A percentile compares a stretch with the other conserved stretches of the same genome.
Conservation (phyloP, 805 yeast species). For the Diddensiella caesifluorescens region DNA sequence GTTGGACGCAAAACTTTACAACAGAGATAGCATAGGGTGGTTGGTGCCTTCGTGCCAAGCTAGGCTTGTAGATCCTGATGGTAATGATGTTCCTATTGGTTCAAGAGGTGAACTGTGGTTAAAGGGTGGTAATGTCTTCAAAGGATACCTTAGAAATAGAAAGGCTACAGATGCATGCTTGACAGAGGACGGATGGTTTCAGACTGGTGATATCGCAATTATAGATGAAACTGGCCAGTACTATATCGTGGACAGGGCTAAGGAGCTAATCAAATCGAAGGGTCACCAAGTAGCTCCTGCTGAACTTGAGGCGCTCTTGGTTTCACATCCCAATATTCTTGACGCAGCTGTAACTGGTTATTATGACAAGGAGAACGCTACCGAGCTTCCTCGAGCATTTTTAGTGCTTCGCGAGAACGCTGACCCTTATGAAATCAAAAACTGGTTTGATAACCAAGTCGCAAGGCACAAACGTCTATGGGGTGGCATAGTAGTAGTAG, state of each 20-base stretch:
- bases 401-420: constrained; percentile 26
- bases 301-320: constrained; percentile 81
- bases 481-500: constrained; percentile 60
- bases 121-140: constrained; percentile 52
- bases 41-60: constrained; percentile 44
- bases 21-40: constrained; percentile 44
- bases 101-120: constrained; percentile 50
- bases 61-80: constrained; percentile 37
- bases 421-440: constrained; percentile 23
- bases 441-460: constrained; percentile 34
- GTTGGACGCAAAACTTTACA: constrained; percentile 36
- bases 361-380: constrained; percentile 65
- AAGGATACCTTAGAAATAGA: constrained; percentile 44
- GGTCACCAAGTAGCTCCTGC: constrained; percentile 95
- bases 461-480: constrained; percentile 36
- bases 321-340: constrained; percentile 64
- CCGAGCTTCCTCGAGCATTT: constrained; percentile 47
- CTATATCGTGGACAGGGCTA: constrained; percentile 53
- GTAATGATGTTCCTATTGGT: constrained; percentile 46
- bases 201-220: constrained; percentile 52
- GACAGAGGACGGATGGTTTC: constrained; percentile 49
- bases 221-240: constrained; percentile 36
- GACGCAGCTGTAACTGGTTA: constrained; percentile 89
- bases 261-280: constrained; percentile 59
- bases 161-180: constrained; percentile 44